A percentile compares a stretch with the other conserved stretches of the same genome.
These are phyloP conservation scores for Pseudonitzschia delicatissima DNA, from an alignment of 108 stramenopile genomes.

Conservation along the genomic window DNA sequence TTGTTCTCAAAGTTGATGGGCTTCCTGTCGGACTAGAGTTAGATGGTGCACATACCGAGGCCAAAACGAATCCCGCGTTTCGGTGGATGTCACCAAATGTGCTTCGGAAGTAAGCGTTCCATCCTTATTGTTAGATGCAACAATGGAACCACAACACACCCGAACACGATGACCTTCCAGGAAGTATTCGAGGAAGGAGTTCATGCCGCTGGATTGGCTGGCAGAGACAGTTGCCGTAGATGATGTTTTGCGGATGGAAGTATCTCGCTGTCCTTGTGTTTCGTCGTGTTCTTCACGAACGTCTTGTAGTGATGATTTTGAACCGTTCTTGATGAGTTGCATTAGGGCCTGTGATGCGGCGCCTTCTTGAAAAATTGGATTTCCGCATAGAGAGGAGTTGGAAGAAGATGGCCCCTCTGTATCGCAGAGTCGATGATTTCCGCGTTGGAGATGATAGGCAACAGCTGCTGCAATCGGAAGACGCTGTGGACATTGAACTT, in stretches of 20 bases:
- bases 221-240: no score
- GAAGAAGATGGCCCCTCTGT: not conserved
- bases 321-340: not conserved
- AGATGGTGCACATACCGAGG: not conserved
- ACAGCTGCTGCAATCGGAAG: not conserved
- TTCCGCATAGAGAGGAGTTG: not conserved
- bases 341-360: not conserved
- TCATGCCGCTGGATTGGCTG: no score
- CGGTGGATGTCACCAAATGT: not conserved
- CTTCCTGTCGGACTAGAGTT: not conserved
- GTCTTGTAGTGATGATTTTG: not conserved
- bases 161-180: slow-evolving; percentile 1
- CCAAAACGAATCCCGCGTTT: not conserved
- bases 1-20: not conserved
- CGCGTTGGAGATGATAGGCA: not conserved
- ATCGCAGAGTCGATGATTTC: not conserved
- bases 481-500: not conserved
- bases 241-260: no score
- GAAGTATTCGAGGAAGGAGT: not conserved
- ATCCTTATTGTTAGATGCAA: not conserved
- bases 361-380: not conserved
- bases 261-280: no score
- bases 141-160: not conserved
- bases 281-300: not conserved
- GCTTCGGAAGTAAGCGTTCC: slow-evolving; percentile 5